A percentile compares a stretch with the other conserved stretches of the same genome.
Evolutionary conservation across 1,284 basidiomycete genomes (phyloP).

Genomic region (Polyporus tsugae): DNA sequence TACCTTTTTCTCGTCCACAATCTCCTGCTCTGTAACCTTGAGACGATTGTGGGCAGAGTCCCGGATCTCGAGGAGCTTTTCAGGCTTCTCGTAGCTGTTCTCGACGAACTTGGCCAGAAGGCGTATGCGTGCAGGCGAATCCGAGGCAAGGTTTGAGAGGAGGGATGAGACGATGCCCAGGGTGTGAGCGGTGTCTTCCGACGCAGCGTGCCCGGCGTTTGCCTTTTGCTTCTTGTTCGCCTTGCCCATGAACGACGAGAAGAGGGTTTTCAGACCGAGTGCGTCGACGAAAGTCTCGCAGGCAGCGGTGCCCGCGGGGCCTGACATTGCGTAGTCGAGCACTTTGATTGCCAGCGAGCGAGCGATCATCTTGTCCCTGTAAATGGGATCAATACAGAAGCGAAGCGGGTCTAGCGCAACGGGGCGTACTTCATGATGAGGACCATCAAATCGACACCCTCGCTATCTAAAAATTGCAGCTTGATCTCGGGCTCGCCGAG

Average conservation of each 20-base stretch:
- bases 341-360: slow-evolving; percentile 88
- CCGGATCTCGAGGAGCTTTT: slow-evolving; percentile 90
- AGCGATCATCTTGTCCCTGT: slow-evolving; percentile 84
- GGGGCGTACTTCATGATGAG: slow-evolving; percentile 88
- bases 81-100: slow-evolving; percentile 89
- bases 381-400: slow-evolving; percentile 8
- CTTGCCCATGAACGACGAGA: slow-evolving; percentile 94
- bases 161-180: slow-evolving; percentile 90
- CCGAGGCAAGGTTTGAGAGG: slow-evolving; percentile 89
- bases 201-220: slow-evolving; percentile 59
- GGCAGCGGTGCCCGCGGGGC: slow-evolving; percentile 73
- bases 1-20: slow-evolving; percentile 74
- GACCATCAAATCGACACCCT: slow-evolving; percentile 97
- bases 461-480: slow-evolving; percentile 83
- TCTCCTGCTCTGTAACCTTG: slow-evolving; percentile 65
- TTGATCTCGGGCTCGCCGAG: slow-evolving; percentile 82
- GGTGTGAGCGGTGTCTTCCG: slow-evolving; percentile 88
- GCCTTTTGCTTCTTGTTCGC: slow-evolving; percentile 67
- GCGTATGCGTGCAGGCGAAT: slow-evolving; percentile 83
- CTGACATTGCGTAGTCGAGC: slow-evolving; percentile 91
- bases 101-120: slow-evolving; percentile 95
- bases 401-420: neutral
- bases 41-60: slow-evolving; percentile 73
- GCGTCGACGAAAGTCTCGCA: slow-evolving; percentile 92
- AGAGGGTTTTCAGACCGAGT: slow-evolving; percentile 88